These are phyloP conservation scores for Yarrowia sp. DNA, from an alignment of 805 yeast genomes.

Conservation along the genomic window DNA sequence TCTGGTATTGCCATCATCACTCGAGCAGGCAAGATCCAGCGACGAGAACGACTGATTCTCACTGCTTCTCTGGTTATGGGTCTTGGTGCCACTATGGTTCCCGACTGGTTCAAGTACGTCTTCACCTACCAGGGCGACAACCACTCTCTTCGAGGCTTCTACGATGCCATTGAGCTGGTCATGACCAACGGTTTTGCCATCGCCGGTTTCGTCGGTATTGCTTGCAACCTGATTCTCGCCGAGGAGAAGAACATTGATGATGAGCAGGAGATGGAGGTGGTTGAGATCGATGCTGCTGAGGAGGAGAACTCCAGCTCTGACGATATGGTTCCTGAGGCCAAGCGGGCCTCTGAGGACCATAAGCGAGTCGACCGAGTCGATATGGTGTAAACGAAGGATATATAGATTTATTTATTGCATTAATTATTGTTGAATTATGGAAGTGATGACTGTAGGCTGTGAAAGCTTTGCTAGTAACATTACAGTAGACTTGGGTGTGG, in stretches of 20 bases:
- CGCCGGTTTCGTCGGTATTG: conserved; percentile 68
- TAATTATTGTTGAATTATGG: neutral
- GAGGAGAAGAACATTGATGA: conserved; percentile 52
- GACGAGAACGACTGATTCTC: conserved; percentile 76
- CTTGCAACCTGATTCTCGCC: conserved; percentile 68
- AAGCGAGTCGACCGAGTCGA: conserved; percentile 14
- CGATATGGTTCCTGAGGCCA: conserved; percentile 25
- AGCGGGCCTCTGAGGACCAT: conserved; percentile 14
- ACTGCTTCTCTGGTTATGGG: conserved; percentile 72
- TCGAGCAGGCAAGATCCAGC: conserved; percentile 57
- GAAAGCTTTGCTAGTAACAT: no score
- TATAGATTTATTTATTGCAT: conserved; percentile 36
- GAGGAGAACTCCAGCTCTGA: conserved; percentile 24
- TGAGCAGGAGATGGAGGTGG: conserved; percentile 38
- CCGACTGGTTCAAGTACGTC: conserved; percentile 67
- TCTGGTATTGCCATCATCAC: conserved; percentile 75
- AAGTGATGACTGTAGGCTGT: no score
- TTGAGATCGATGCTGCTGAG: conserved; percentile 29
- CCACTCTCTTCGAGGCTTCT: conserved; percentile 62
- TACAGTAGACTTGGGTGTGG: no score
- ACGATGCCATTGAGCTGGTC: conserved; percentile 70
- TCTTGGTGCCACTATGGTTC: conserved; percentile 68
- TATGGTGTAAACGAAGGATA: neutral
- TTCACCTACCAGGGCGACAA: conserved; percentile 72
- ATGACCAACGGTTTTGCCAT: conserved; percentile 78